A percentile compares a stretch with the other conserved stretches of the same genome.
Conservation (phyloP, 2,329 filamentous ascomycete species). For the Fusarium tricinctum region DNA sequence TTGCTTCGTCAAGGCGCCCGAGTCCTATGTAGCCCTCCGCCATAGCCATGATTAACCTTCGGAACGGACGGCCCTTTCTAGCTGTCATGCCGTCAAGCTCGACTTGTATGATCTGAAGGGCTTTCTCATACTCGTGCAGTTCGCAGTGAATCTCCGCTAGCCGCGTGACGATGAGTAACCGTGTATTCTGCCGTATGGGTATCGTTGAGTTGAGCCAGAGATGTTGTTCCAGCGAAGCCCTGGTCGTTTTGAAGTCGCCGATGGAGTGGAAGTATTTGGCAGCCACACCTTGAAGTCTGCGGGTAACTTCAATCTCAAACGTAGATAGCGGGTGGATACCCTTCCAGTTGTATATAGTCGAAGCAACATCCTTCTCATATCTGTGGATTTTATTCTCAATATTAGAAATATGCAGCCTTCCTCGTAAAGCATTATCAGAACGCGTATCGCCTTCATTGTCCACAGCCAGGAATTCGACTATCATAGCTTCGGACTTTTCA, state of each 20-base stretch:
- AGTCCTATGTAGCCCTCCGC: conserved; percentile 48
- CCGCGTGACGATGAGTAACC: conserved; percentile 46
- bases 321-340: conserved; percentile 50
- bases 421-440: conserved; percentile 50
- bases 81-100: conserved; percentile 43
- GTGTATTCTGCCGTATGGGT: conserved; percentile 48
- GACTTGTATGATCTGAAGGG: conserved; percentile 38
- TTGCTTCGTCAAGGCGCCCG: conserved; percentile 27
- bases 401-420: conserved; percentile 54
- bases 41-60: conserved; percentile 47
- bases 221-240: conserved; percentile 52
- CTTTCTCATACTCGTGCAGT: conserved; percentile 45
- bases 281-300: conserved; percentile 52
- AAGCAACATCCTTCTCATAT: conserved; percentile 50
- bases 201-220: conserved; percentile 46
- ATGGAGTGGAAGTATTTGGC: conserved; percentile 54
- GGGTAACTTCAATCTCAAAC: conserved; percentile 53
- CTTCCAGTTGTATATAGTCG: conserved; percentile 52
- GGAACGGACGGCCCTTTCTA: conserved; percentile 40
- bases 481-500: conserved; percentile 44
- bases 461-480: conserved; percentile 46
- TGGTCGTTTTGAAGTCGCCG: conserved; percentile 51
- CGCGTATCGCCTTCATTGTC: conserved; percentile 34
- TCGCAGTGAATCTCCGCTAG: conserved; percentile 52
- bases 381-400: conserved; percentile 54